phyloP scores from a whole-genome alignment of 257 asterid genomes.

The Gentiana dahurica region DNA sequence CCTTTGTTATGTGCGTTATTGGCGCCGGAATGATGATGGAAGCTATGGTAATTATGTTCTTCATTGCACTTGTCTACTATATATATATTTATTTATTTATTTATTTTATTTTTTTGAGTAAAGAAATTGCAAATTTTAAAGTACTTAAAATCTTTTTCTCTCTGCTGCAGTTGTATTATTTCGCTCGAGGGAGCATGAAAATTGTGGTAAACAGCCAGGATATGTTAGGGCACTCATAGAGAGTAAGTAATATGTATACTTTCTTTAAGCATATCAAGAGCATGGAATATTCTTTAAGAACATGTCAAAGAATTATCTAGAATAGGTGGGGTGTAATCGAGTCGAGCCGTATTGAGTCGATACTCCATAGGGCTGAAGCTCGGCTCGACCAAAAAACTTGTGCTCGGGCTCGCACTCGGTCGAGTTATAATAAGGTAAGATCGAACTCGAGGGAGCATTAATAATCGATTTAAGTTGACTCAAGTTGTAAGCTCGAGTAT shows the following conservation, averaged over 20 bases:
- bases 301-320: neutral
- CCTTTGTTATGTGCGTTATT: conserved; percentile 91
- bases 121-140: neutral
- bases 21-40: conserved; percentile 99
- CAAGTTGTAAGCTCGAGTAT: too few relatives aligned
- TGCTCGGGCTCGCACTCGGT: too few relatives aligned
- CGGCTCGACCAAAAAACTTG: too few relatives aligned
- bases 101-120: too few relatives aligned
- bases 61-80: neutral
- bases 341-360: too few relatives aligned
- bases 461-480: too few relatives aligned
- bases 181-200: conserved; percentile 89
- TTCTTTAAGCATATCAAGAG: conserved; percentile 4
- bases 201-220: conserved; percentile 90
- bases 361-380: too few relatives aligned
- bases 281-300: conserved; percentile 9
- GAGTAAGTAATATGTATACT: conserved; percentile 36
- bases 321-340: too few relatives aligned
- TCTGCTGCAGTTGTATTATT: conserved; percentile 72
- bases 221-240: conserved; percentile 88
- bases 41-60: conserved; percentile 62
- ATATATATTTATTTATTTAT: too few relatives aligned
- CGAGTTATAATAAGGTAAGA: too few relatives aligned
- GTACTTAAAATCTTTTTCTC: neutral
- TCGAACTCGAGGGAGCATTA: too few relatives aligned